These are phyloP conservation scores for Petrea volubilis DNA, from an alignment of 257 asterid genomes.

Conservation along the genomic window DNA sequence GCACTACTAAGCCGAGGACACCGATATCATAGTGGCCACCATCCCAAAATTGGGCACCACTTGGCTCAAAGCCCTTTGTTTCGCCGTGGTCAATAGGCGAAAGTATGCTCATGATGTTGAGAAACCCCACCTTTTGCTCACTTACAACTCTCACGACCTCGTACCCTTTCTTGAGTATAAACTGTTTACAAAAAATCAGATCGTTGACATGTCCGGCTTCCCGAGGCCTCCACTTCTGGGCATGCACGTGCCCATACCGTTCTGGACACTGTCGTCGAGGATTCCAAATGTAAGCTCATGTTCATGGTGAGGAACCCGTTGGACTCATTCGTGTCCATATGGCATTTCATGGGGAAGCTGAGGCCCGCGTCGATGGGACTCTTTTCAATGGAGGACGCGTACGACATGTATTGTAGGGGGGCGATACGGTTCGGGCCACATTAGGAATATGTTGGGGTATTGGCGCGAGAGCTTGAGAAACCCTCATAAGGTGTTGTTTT, in stretches of 20 bases:
- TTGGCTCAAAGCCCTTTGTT: conserved; percentile 56
- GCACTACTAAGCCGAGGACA: conserved; percentile 25
- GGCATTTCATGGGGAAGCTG: conserved; percentile 33
- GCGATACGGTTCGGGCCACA: conserved; percentile 45
- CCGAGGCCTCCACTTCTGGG: conserved; percentile 42
- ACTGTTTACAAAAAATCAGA: conserved; percentile 19
- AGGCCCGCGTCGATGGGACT: conserved; percentile 21
- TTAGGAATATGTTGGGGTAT: conserved; percentile 59
- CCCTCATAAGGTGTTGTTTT: conserved; percentile 43
- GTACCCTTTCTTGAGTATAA: conserved; percentile 50
- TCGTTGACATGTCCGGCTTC: conserved; percentile 24
- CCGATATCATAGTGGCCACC: no score
- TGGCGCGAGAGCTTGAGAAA: conserved; percentile 40
- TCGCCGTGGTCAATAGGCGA: conserved; percentile 30
- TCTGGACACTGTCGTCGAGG: conserved; percentile 29
- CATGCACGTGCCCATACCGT: conserved; percentile 40
- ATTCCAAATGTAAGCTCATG: conserved; percentile 30
- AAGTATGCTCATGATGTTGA: neutral
- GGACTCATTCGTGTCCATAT: conserved; percentile 40
- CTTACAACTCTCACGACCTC: conserved; percentile 50
- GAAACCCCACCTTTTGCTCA: conserved; percentile 40
- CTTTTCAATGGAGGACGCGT: conserved; percentile 20
- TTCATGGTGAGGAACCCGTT: conserved; percentile 54
- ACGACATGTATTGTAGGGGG: conserved; percentile 42
- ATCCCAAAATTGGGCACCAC: conserved; percentile 66